phyloP scores from a whole-genome alignment of 495 filamentous ascomycete species.

The Cladorrhinum samala region DNA sequence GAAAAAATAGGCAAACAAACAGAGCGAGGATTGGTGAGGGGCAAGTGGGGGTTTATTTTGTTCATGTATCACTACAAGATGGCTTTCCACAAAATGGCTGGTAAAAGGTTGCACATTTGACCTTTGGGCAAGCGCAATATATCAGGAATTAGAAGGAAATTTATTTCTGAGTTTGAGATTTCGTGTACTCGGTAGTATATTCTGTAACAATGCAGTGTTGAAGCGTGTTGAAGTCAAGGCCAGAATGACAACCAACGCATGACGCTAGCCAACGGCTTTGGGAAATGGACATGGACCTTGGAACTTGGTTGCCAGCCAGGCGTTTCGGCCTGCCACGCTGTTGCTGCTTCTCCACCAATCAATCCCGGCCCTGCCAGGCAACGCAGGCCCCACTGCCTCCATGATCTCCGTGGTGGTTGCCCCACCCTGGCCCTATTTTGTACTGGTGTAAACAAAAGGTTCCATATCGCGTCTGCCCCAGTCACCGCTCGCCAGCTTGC shows the following conservation, averaged over 20 bases:
- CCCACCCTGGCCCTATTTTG: conserved; percentile 14
- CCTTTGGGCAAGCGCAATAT: neutral
- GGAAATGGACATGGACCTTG: no score
- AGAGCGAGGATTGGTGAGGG: neutral
- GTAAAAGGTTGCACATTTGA: neutral
- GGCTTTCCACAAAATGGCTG: neutral
- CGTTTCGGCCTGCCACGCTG: neutral
- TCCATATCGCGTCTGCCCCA: conserved; percentile 10
- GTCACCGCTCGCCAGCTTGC: conserved; percentile 7
- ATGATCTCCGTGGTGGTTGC: neutral
- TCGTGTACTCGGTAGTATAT: no score
- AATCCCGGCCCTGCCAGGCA: neutral
- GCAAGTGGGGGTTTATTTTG: no score
- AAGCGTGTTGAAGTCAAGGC: neutral
- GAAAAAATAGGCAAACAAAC: neutral
- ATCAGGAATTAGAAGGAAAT: no score
- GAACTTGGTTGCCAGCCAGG: neutral
- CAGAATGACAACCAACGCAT: neutral
- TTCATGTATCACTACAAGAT: neutral
- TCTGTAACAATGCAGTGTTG: no score
- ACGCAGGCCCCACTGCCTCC: neutral
- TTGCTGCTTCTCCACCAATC: neutral
- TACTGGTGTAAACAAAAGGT: conserved; percentile 18
- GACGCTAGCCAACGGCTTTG: no score
- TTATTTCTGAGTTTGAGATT: neutral